Evolutionary conservation across 148 eudicot species (phyloP), one percentile per base, ranked within the genome.

Genomic region (Amaranthus palmeri): DNA sequence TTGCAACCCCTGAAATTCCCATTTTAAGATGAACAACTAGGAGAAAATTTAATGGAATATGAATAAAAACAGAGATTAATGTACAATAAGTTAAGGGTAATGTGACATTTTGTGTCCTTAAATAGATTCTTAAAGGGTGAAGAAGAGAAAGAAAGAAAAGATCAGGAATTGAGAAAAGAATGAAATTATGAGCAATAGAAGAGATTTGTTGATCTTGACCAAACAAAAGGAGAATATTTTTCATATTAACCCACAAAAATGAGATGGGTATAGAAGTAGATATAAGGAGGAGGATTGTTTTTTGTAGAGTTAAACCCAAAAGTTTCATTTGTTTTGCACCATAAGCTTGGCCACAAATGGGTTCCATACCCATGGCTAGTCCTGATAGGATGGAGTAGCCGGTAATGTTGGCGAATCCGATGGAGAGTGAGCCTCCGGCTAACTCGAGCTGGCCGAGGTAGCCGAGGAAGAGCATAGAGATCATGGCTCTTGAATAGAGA

Each of bases 281-380:
- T 13, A 95, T 81, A 51, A 95, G 92, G 3, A 95, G 81, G 7
- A 91, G 87, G n/a, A 89, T 83, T 10, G 98, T 91, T 59, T 93
- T 83, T 73, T 91, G 98, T 10, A 95, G 72, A 10, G 97, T 86
- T 8, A 91, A 61, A 50, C 97, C 97, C 14, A 95, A 79, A 54
- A 95, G 88, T 61, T 91, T 95, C 84, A 80, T 79, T 66, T 88
- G 91, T 68, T 87, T 88, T 0, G 97, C 98, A 8, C 98, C 98
- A 43, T 83, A 91, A 25, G 97, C 97, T 75, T 95, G 98, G 15
- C 97, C 97, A 72, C 97, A 91, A 15, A 95, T 91, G 54, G 98
- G 98, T 41, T 95, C 98, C 98, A 95, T 95, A 4, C 97, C 98
- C 97, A 91, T 91, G 82, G 97, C 93, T n/a, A 95, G 48, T 9